Conservation (phyloP, 1,284 basidiomycete species). For the Somion occarium region DNA sequence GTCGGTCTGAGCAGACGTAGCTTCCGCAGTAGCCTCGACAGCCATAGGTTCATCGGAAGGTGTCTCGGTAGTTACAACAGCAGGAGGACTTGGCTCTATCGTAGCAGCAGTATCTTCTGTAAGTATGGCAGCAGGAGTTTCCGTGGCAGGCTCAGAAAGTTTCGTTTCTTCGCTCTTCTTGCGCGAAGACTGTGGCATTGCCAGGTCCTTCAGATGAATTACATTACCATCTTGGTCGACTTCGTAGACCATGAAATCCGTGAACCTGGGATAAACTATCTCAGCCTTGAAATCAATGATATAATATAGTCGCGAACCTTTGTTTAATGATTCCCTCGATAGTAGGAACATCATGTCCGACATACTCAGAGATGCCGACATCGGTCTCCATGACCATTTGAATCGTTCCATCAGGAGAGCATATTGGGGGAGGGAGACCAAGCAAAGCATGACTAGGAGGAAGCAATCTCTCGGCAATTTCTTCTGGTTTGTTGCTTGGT, state of each 20-base stretch:
- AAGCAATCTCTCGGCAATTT: constrained; percentile 41
- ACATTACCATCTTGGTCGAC: constrained; percentile 77
- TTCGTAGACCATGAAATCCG: constrained; percentile 92
- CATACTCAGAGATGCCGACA: constrained; percentile 90
- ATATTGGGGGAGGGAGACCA: constrained; percentile 47
- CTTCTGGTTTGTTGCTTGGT: constrained; percentile 13
- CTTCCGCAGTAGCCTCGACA: constrained; percentile 5
- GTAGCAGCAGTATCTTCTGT: constrained; percentile 3
- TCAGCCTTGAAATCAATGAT: neutral
- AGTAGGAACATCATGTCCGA: constrained; percentile 63
- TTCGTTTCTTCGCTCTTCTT: constrained; percentile 24
- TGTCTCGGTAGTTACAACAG: constrained; percentile 9
- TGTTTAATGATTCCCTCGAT: constrained; percentile 94
- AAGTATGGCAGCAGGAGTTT: constrained; percentile 6
- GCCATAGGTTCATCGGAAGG: constrained; percentile 4
- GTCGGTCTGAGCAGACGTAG: neutral
- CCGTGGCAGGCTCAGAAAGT: constrained; percentile 9
- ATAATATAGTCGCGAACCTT: constrained; percentile 43
- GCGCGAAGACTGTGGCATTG: constrained; percentile 53
- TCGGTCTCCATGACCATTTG: constrained; percentile 71
- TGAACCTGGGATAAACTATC: constrained; percentile 66
- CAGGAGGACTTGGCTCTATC: neutral
- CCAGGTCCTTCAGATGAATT: constrained; percentile 74
- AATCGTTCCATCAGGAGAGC: constrained; percentile 42
- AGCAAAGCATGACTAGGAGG: constrained; percentile 71